Conservation (phyloP, 2,329 filamentous ascomycete genomes). For the Torrubiella hemipterigena region DNA sequence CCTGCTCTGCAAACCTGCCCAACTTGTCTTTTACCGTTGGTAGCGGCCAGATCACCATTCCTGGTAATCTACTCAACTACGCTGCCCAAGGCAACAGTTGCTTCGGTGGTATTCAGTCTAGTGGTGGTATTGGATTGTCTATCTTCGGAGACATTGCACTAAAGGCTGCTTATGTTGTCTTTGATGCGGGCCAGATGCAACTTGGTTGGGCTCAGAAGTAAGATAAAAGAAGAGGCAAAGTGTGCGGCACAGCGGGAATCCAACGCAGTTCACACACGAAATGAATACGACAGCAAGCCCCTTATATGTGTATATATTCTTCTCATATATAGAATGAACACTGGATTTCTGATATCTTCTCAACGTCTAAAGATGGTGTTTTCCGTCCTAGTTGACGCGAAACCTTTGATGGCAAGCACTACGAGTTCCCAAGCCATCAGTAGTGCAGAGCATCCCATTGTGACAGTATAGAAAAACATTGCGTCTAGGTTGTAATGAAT, state of each 20-base stretch:
- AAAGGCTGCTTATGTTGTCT: conserved; percentile 47
- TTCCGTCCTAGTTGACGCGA: conserved; percentile 49
- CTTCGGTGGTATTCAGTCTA: conserved; percentile 57
- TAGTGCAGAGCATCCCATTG: conserved; percentile 70
- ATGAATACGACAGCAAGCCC: too few relatives aligned
- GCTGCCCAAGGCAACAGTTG: conserved; percentile 38
- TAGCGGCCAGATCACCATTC: conserved; percentile 38
- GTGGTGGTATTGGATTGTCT: conserved; percentile 28
- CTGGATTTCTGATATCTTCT: too few relatives aligned
- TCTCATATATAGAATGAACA: too few relatives aligned
- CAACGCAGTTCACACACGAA: too few relatives aligned
- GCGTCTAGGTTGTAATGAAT: conserved; percentile 67
- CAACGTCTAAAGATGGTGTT: conserved; percentile 4
- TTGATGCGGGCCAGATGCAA: conserved; percentile 40
- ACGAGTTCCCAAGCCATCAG: conserved; percentile 78
- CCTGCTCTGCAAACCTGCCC: neutral
- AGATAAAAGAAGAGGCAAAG: conserved; percentile 1
- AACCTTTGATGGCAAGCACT: conserved; percentile 74
- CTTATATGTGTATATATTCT: too few relatives aligned
- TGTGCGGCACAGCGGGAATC: neutral
- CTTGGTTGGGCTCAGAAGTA: conserved; percentile 20
- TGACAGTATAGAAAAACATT: conserved; percentile 89
- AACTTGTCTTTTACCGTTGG: neutral
- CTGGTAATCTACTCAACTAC: conserved; percentile 42
- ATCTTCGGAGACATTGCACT: conserved; percentile 54